Conservation (phyloP, 345 rosid species). For the Stellera chamaejasme region DNA sequence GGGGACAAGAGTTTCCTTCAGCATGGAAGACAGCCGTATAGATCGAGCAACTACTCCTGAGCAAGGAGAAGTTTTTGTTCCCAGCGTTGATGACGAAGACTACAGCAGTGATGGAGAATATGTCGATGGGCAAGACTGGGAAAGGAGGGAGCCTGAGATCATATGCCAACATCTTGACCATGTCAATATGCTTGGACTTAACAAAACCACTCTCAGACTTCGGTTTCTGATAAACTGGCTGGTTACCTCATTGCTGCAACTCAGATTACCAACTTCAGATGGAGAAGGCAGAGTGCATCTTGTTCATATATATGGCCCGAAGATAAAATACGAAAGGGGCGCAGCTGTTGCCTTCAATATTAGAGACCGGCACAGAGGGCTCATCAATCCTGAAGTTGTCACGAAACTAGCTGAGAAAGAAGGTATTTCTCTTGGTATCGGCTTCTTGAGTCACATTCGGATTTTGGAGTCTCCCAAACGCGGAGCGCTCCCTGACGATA, state of each 20-base stretch:
- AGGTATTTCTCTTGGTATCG: slow-evolving; percentile 81
- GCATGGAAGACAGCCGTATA: slow-evolving; percentile 56
- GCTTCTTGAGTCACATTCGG: slow-evolving; percentile 84
- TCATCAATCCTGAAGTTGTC: slow-evolving; percentile 86
- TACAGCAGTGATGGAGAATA: slow-evolving; percentile 72
- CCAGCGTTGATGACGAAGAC: slow-evolving; percentile 59
- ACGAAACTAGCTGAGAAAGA: slow-evolving; percentile 92
- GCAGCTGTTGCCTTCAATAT: slow-evolving; percentile 93
- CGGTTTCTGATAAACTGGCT: slow-evolving; percentile 95
- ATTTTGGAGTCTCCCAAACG: slow-evolving; percentile 50
- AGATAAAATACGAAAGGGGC: slow-evolving; percentile 94
- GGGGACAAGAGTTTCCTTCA: slow-evolving; percentile 89
- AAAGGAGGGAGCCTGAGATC: slow-evolving; percentile 87
- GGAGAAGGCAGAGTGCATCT: slow-evolving; percentile 52
- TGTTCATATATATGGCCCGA: slow-evolving; percentile 93
- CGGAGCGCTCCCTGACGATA: slow-evolving; percentile 45
- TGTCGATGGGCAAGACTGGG: slow-evolving; percentile 64
- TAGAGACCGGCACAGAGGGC: slow-evolving; percentile 56
- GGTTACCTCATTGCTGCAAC: slow-evolving; percentile 85
- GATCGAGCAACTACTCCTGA: slow-evolving; percentile 35
- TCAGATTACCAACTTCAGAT: slow-evolving; percentile 55
- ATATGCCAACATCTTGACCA: slow-evolving; percentile 78
- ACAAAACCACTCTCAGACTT: slow-evolving; percentile 74
- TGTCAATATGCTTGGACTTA: slow-evolving; percentile 89
- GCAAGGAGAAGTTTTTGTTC: slow-evolving; percentile 62